Conservation (phyloP, 2,329 filamentous ascomycete species). For the Colletotrichum tanaceti region DNA sequence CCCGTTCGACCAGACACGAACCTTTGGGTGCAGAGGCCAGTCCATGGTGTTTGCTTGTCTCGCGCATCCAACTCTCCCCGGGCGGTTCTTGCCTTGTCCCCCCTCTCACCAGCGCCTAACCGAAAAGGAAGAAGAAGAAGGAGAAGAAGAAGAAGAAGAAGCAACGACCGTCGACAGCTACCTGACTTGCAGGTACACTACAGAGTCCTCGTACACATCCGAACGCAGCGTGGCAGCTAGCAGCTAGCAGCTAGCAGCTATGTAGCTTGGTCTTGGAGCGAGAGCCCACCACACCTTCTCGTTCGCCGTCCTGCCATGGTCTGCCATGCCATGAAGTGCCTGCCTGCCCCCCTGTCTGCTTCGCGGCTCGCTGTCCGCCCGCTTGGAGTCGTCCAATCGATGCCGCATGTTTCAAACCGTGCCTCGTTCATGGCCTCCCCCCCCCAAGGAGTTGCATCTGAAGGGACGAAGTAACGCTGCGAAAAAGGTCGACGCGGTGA, state of each 20-base stretch:
- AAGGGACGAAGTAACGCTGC: conserved; percentile 15
- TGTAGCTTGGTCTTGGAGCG: neutral
- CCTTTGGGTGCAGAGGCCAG: conserved; percentile 23
- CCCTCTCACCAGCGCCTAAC: too few relatives aligned
- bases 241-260: too few relatives aligned
- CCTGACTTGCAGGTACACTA: too few relatives aligned
- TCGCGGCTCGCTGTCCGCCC: conserved; percentile 9
- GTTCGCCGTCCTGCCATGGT: neutral
- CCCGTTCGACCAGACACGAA: conserved; percentile 23
- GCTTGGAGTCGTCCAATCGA: conserved; percentile 24
- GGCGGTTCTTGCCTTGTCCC: conserved; percentile 16
- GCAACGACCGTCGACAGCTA: neutral
- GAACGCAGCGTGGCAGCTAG: too few relatives aligned
- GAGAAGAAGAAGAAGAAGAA: too few relatives aligned
- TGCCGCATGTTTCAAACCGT: conserved; percentile 32
- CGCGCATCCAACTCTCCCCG: conserved; percentile 33
- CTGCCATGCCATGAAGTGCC: conserved; percentile 9
- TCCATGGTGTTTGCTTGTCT: conserved; percentile 17
- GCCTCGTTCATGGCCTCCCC: conserved; percentile 19
- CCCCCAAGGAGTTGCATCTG: neutral
- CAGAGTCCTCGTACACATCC: too few relatives aligned
- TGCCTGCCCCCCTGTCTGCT: conserved; percentile 21
- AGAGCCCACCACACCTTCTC: too few relatives aligned
- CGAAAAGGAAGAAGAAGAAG: too few relatives aligned
- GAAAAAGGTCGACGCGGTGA: conserved; percentile 21